Conservation (phyloP, 306 rosid species). For the Lathyrus sativus region DNA sequence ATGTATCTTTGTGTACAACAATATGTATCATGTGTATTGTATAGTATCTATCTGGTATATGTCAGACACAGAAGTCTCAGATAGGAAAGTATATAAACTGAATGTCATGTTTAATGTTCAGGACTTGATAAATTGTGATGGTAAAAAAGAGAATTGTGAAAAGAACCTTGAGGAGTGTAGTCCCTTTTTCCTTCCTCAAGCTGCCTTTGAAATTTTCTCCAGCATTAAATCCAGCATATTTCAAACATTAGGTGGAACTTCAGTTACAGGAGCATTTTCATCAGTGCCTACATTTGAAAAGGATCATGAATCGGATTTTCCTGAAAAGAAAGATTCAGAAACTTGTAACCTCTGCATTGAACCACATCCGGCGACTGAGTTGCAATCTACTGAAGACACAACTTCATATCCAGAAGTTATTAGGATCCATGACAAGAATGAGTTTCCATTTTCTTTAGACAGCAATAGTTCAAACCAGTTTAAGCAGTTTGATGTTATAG, state of each 20-base stretch:
- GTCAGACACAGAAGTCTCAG: slow-evolving; percentile 28
- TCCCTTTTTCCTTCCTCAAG: slow-evolving; percentile 70
- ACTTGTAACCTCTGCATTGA: slow-evolving; percentile 49
- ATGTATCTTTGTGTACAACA: slow-evolving; percentile 5
- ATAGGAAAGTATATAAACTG: slow-evolving; percentile 30
- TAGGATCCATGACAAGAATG: slow-evolving; percentile 40
- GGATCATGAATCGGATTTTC: slow-evolving; percentile 45
- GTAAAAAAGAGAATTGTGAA: slow-evolving; percentile 45
- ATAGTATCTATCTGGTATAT: slow-evolving; percentile 12
- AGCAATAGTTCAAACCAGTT: slow-evolving; percentile 49
- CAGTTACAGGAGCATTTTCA: slow-evolving; percentile 50
- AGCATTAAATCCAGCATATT: slow-evolving; percentile 60
- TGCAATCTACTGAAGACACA: slow-evolving; percentile 43
- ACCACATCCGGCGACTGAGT: slow-evolving; percentile 40
- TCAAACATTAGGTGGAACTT: slow-evolving; percentile 54
- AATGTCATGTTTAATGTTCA: slow-evolving; percentile 39
- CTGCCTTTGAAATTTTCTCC: slow-evolving; percentile 70
- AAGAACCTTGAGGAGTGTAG: slow-evolving; percentile 54
- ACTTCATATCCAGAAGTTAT: slow-evolving; percentile 43
- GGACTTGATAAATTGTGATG: slow-evolving; percentile 48
- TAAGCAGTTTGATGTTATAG: slow-evolving; percentile 68
- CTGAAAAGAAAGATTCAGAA: slow-evolving; percentile 53
- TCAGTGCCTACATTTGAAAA: slow-evolving; percentile 52
- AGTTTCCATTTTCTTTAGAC: slow-evolving; percentile 42
- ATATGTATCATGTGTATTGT: slow-evolving; percentile 15